Evolutionary conservation across 345 rosid genomes (phyloP), one percentile per base, ranked within the genome.

Genomic region (Arabis alpina): DNA sequence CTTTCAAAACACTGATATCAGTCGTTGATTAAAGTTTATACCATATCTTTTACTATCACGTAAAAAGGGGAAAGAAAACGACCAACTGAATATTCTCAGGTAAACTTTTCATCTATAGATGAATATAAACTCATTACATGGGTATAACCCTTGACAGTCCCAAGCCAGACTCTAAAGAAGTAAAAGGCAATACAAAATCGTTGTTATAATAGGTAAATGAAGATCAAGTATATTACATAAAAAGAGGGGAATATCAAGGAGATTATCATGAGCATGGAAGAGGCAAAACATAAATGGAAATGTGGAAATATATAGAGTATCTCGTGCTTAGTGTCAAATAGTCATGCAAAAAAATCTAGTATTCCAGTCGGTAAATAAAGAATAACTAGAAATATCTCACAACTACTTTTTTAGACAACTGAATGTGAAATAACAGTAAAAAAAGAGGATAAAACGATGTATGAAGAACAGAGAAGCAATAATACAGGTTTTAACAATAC

Each of bases 401-500:
- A 0, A 28, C 8, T 2, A 67, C 19, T 6, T 6, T 16, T 16
- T 68, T 43, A 30, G 44, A 30, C 10, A 4, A 44, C 54, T 34
- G 24, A 58, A 61, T 19, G 1, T n/a, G 19, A 19, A 43, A 52
- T 42, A 40, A 13, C 5, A 12, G 25, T 23, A 50, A n/a, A 6
- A 1, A 39, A 50, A 23, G 45, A 0, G 37, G 19, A 52, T 24
- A 25, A 39, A 63, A 53, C 61, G 3, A 15, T 1, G 0, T 11
- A 34, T 11, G 16, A 34, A 1, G 24, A 48, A 49, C 14, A 43
- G 23, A 25, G 34, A 55, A 47, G 34, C 16, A 55, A 10, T 23
- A 36, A 16, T 54, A 37, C 10, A 45, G 25, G 42, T 24, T 55
- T 41, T 44, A 69, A 40, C 39, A 71, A 19, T 82, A 93, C 98